These are phyloP conservation scores for Lichina pygmaea DNA, from an alignment of 495 filamentous ascomycete species.

Conservation along the genomic window DNA sequence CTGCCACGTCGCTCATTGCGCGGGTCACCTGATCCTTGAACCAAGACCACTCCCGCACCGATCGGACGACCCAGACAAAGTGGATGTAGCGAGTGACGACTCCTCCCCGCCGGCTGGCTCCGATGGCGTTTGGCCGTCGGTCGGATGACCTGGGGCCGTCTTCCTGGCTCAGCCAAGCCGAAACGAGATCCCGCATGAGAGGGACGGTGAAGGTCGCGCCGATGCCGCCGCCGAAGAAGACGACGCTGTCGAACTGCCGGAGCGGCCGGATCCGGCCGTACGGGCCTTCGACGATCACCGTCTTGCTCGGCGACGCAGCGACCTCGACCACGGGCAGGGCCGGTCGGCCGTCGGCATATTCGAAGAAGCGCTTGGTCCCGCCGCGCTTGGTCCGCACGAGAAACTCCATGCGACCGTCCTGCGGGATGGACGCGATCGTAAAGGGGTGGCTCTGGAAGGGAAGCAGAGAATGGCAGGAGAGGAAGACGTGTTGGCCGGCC, in stretches of 20 bases:
- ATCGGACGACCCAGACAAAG: constrained; percentile 50
- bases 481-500: constrained; percentile 54
- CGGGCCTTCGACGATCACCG: constrained; percentile 19
- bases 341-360: constrained; percentile 25
- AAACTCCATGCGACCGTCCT: constrained; percentile 35
- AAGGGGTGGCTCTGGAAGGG: constrained; percentile 58
- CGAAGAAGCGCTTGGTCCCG: constrained; percentile 38
- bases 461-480: constrained; percentile 40
- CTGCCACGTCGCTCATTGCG: constrained; percentile 22
- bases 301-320: constrained; percentile 26
- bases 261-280: constrained; percentile 22
- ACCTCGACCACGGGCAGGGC: constrained; percentile 30
- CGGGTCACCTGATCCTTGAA: constrained; percentile 34
- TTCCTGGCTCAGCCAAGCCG: constrained; percentile 10
- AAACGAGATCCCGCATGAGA: constrained; percentile 22
- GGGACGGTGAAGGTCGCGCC: constrained; percentile 29
- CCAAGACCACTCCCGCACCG: constrained; percentile 37
- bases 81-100: constrained; percentile 33
- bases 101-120: constrained; percentile 1
- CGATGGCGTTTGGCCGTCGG: constrained; percentile 7
- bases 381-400: constrained; percentile 44
- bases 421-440: constrained; percentile 40
- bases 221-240: constrained; percentile 33
- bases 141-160: constrained; percentile 1
- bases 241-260: constrained; percentile 27